These are phyloP conservation scores for Plantago coronopus DNA, from an alignment of 305 asterid species.

Conservation along the genomic window DNA sequence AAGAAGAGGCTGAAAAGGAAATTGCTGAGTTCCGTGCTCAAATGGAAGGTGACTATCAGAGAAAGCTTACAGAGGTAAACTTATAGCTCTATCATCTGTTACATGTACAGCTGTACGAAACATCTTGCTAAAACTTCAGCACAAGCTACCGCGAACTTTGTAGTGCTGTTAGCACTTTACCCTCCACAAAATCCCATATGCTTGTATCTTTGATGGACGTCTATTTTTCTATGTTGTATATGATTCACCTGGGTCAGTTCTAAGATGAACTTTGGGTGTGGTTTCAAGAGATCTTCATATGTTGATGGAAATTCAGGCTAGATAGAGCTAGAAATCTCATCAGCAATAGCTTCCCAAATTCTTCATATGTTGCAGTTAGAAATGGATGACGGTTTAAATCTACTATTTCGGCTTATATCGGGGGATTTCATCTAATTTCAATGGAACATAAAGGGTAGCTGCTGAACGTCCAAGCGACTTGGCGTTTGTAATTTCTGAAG, in stretches of 20 bases:
- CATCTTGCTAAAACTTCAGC: not conserved
- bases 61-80: conserved; percentile 82
- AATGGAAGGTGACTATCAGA: conserved; percentile 83
- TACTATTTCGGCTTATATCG: too few species aligned
- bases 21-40: conserved; percentile 89
- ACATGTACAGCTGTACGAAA: not conserved
- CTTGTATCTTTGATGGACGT: too few species aligned
- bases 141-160: not conserved
- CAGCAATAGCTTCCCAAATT: not conserved
- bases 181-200: too few species aligned
- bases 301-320: not conserved
- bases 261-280: not conserved
- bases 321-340: not conserved
- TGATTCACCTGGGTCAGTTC: not conserved
- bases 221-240: not conserved
- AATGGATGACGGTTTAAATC: too few species aligned
- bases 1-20: conserved; percentile 93
- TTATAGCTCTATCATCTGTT: not conserved
- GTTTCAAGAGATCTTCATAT: not conserved
- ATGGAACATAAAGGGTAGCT: too few species aligned
- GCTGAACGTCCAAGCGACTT: too few species aligned
- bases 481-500: too few species aligned
- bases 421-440: too few species aligned
- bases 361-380: too few species aligned
- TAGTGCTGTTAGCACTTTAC: not conserved